phyloP scores from a whole-genome alignment of 192 early-diverging fungal species.

The Coemansia sp. region DNA sequence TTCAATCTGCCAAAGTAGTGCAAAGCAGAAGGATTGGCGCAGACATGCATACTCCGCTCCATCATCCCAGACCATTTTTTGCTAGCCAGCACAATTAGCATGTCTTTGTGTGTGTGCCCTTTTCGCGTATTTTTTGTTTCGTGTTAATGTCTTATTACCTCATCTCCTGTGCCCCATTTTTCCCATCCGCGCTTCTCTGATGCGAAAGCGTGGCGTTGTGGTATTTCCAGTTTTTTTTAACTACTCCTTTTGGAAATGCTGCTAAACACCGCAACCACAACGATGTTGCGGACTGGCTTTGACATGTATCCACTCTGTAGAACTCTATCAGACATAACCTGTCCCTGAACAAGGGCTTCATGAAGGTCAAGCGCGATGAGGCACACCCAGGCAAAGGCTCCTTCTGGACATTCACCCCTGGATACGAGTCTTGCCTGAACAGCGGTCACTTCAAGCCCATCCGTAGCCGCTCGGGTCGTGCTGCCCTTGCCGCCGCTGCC shows the following conservation, averaged over 20 bases:
- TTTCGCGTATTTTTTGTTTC: too few species aligned
- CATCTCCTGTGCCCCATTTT: neutral
- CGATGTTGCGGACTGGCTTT: neutral
- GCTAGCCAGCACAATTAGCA: too few species aligned
- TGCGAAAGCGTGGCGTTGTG: too few species aligned
- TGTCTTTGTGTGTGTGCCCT: too few species aligned
- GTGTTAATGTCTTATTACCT: too few species aligned
- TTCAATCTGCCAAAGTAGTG: neutral
- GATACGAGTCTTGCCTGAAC: constrained; percentile 53
- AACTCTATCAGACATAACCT: constrained; percentile 91
- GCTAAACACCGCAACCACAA: neutral
- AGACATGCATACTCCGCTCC: neutral
- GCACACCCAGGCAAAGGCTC: constrained; percentile 83
- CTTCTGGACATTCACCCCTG: constrained; percentile 68
- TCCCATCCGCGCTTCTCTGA: neutral
- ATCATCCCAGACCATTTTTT: too few species aligned
- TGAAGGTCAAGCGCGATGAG: constrained; percentile 73
- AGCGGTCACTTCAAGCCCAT: constrained; percentile 56
- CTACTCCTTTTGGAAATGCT: neutral
- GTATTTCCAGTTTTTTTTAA: neutral
- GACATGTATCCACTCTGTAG: constrained; percentile 55
- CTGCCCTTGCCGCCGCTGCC: constrained; percentile 52
- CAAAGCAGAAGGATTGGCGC: constrained; percentile 7
- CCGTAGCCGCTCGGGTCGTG: constrained; percentile 54
- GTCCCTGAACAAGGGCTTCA: constrained; percentile 80